Evolutionary conservation across 1,284 basidiomycete species (phyloP).

Genomic region (Bondarzewia mesenterica): DNA sequence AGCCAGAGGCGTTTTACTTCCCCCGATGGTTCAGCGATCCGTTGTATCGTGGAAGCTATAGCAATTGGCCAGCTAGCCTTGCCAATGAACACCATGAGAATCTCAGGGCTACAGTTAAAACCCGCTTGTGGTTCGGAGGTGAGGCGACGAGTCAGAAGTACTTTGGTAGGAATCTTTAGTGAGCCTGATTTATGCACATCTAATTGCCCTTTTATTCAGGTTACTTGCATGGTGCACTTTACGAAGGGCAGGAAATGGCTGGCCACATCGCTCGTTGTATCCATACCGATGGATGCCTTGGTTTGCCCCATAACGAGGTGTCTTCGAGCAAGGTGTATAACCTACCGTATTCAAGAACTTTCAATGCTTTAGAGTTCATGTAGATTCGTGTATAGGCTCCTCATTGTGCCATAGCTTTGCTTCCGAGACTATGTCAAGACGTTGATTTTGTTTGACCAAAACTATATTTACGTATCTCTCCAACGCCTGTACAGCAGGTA

Average conservation of each 20-base stretch:
- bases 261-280: background rate
- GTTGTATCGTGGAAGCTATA: constrained; percentile 49
- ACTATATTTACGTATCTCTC: too few species aligned
- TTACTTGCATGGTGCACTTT: constrained; percentile 29
- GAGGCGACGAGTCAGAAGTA: constrained; percentile 1
- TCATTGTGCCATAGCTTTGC: too few species aligned
- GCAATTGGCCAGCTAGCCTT: constrained; percentile 54
- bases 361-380: too few species aligned
- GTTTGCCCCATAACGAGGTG: too few species aligned
- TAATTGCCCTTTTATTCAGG: constrained; percentile 15
- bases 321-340: too few species aligned
- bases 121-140: background rate
- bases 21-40: constrained; percentile 42
- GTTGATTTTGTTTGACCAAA: too few species aligned
- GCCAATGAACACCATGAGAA: constrained; percentile 45
- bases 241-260: constrained; percentile 21
- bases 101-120: constrained; percentile 35
- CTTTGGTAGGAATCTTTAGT: constrained; percentile 22
- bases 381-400: too few species aligned
- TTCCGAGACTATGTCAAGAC: too few species aligned
- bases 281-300: background rate
- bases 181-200: background rate
- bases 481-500: constrained; percentile 11
- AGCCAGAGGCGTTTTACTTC: constrained; percentile 40
- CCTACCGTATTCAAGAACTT: too few species aligned